Percentiles rank a stretch among this genome's conserved stretches.
Evolutionary conservation across 176 grass and related monocot genomes (phyloP).

Genomic region (Aegilops tauschii): DNA sequence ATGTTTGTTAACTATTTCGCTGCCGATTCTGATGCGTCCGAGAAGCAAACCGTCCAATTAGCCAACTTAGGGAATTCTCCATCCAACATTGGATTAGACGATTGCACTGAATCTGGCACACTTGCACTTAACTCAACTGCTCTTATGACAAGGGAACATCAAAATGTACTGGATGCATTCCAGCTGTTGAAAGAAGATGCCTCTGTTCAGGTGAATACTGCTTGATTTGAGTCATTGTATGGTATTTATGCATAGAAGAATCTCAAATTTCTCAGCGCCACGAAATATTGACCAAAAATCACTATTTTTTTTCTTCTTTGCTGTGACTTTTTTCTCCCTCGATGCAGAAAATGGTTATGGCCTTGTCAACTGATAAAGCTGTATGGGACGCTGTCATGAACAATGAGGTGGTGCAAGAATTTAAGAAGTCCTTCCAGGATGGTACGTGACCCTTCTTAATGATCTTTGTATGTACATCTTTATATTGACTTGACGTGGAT

Average conservation of each 20-base stretch:
- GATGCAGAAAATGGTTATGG: constrained; percentile 83
- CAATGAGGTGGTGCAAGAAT: constrained; percentile 76
- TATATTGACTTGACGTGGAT: background rate
- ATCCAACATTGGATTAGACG: constrained; percentile 28
- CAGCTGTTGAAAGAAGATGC: constrained; percentile 44
- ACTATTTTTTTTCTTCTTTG: background rate
- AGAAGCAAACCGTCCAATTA: constrained; percentile 11
- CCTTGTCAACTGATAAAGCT: constrained; percentile 74
- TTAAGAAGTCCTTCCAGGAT: constrained; percentile 63
- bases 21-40: constrained; percentile 1
- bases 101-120: constrained; percentile 58
- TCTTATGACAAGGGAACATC: constrained; percentile 46
- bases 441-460: constrained; percentile 42
- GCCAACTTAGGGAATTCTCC: constrained; percentile 2
- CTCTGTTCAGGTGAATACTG: constrained; percentile 64
- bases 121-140: constrained; percentile 47
- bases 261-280: background rate
- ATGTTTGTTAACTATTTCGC: constrained; percentile 33
- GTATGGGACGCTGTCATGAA: constrained; percentile 91
- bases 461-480: background rate
- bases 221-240: background rate
- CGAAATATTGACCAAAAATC: background rate
- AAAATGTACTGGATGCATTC: constrained; percentile 67
- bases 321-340: background rate
- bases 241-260: background rate